A percentile compares a stretch with the other conserved stretches of the same genome.
Evolutionary conservation across 225 moss, liverwort and hornwort species (phyloP).

Genomic region (Pseudisothecium myosuroides): DNA sequence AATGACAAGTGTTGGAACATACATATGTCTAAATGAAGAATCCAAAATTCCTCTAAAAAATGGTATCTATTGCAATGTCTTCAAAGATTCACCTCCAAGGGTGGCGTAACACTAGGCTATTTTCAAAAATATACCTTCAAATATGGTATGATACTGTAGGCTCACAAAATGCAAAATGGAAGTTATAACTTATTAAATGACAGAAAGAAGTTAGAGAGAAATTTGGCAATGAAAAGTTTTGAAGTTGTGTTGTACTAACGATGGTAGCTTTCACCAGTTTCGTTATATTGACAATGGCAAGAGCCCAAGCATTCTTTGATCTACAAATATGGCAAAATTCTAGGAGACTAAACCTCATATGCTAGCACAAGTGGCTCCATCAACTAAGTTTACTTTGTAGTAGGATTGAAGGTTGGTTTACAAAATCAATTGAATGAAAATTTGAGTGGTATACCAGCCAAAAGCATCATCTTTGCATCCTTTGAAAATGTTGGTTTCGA

Average conservation of each 20-base stretch:
- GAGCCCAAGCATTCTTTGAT: accelerated
- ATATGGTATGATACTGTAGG: background rate
- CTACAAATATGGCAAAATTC: background rate
- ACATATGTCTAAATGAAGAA: background rate
- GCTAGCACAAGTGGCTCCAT: too few relatives aligned
- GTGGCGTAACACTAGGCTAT: accelerated
- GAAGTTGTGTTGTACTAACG: accelerated
- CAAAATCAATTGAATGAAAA: background rate
- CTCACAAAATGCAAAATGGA: background rate
- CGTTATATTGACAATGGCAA: background rate
- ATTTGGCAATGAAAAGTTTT: background rate
- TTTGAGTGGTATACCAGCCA: accelerated
- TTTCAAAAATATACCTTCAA: background rate
- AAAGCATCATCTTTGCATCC: background rate
- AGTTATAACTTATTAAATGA: background rate
- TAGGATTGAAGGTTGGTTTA: background rate
- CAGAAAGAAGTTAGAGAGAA: too few relatives aligned
- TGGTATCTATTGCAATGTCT: accelerated
- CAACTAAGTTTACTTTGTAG: background rate
- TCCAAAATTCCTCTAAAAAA: background rate
- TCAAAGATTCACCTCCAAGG: background rate
- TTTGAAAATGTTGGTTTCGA: background rate
- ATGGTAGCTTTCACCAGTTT: background rate
- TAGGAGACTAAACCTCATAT: too few relatives aligned
- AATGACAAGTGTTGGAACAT: background rate